Percentiles rank a stretch among this genome's conserved stretches.
Evolutionary conservation across 352 stramenopile genomes (phyloP).

Genomic region (Globisporangium splendens): DNA sequence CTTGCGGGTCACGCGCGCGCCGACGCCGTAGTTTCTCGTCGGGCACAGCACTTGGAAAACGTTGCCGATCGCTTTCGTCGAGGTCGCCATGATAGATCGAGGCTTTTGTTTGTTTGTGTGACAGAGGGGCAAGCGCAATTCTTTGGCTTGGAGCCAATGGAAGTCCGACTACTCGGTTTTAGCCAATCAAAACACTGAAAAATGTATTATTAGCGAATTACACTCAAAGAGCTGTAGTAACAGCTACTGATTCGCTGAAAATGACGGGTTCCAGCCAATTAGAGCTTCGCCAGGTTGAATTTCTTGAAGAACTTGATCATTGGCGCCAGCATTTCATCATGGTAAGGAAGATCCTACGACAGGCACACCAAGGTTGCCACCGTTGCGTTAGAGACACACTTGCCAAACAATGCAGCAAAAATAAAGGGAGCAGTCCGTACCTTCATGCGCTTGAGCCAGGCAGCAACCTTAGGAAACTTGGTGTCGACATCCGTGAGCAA

Average conservation of each 20-base stretch:
- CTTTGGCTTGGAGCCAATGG: slow-evolving; percentile 8
- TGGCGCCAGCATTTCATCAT: slow-evolving; percentile 59
- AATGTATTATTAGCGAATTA: slow-evolving; percentile 15
- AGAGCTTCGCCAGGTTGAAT: slow-evolving; percentile 62
- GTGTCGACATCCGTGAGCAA: slow-evolving; percentile 37
- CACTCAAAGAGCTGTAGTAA: not conserved
- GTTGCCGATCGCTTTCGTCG: slow-evolving; percentile 46
- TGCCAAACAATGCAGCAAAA: not conserved
- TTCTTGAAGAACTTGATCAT: slow-evolving; percentile 73
- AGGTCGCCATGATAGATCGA: slow-evolving; percentile 18
- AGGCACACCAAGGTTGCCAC: not conserved
- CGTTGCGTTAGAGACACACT: not conserved
- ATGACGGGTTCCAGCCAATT: slow-evolving; percentile 3
- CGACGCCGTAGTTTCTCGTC: slow-evolving; percentile 67
- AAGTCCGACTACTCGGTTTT: not conserved
- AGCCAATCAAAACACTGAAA: slow-evolving; percentile 15
- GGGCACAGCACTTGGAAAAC: slow-evolving; percentile 73
- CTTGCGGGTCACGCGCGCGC: slow-evolving; percentile 60
- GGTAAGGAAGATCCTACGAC: slow-evolving; percentile 34
- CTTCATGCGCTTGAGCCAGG: slow-evolving; percentile 78
- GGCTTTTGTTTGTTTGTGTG: not conserved
- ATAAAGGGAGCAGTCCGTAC: slow-evolving; percentile 14
- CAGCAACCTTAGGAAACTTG: slow-evolving; percentile 48
- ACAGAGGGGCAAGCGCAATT: too few species aligned
- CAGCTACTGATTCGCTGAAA: slow-evolving; percentile 19